Conservation (phyloP, 1,284 basidiomycete genomes). For the Wolfiporia cocos region DNA sequence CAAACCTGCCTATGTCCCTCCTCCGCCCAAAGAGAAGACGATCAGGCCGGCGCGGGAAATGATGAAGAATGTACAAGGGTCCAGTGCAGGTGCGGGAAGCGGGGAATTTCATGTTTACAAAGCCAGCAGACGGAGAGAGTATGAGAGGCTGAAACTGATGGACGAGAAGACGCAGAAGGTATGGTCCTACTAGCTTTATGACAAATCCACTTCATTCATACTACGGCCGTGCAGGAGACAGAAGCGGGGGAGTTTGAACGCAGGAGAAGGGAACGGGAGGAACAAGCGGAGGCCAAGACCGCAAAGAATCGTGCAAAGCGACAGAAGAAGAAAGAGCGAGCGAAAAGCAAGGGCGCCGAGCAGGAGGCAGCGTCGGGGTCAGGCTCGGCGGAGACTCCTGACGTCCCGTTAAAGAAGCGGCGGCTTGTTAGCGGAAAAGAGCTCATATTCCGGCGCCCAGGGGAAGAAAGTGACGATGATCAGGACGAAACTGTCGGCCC, state of each 20-base stretch:
- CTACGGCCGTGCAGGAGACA: constrained; percentile 46
- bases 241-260: constrained; percentile 61
- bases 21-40: constrained; percentile 71
- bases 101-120: constrained; percentile 99
- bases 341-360: constrained; percentile 31
- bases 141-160: constrained; percentile 89
- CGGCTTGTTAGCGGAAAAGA: constrained; percentile 53
- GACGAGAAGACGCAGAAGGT: constrained; percentile 82
- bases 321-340: constrained; percentile 81
- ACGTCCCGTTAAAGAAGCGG: constrained; percentile 40
- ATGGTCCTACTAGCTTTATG: constrained; percentile 11
- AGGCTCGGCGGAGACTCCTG: constrained; percentile 16
- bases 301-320: constrained; percentile 89
- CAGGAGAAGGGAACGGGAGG: constrained; percentile 59
- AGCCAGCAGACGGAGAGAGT: constrained; percentile 88
- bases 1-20: constrained; percentile 74
- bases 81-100: constrained; percentile 87
- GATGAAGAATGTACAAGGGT: constrained; percentile 98
- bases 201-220: background rate
- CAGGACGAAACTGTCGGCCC: constrained; percentile 31
- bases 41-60: constrained; percentile 83
- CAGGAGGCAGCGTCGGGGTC: constrained; percentile 21
- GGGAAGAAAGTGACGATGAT: constrained; percentile 41
- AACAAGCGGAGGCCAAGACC: constrained; percentile 76
- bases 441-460: constrained; percentile 49